Conservation (phyloP, 305 asterid genomes). For the Solanum hybrid region DNA sequence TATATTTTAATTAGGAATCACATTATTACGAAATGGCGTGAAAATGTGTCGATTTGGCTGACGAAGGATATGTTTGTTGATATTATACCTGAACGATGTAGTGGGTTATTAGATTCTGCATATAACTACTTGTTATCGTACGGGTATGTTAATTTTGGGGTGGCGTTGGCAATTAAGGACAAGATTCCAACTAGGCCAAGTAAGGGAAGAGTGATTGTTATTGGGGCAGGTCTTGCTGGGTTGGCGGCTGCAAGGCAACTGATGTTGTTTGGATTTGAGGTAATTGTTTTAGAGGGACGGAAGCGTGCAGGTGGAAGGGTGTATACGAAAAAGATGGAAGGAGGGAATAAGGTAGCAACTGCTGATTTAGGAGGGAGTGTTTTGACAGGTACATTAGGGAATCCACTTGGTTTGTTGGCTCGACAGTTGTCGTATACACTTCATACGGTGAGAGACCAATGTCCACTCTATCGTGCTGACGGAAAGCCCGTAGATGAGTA, state of each 20-base stretch:
- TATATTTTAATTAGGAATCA: background rate
- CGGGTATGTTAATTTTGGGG: constrained; percentile 83
- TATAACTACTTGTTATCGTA: constrained; percentile 52
- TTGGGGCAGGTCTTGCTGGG: constrained; percentile 83
- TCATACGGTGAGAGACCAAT: constrained; percentile 80
- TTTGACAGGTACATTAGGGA: constrained; percentile 76
- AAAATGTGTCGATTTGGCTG: background rate
- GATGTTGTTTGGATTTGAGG: constrained; percentile 76
- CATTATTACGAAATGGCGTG: background rate
- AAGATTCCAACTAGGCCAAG: constrained; percentile 35
- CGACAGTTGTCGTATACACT: constrained; percentile 62
- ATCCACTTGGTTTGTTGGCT: constrained; percentile 86
- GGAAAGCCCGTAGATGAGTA: constrained; percentile 56
- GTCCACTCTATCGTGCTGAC: constrained; percentile 64
- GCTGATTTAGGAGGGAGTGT: constrained; percentile 93
- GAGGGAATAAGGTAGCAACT: constrained; percentile 39
- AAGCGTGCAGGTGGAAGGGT: constrained; percentile 91
- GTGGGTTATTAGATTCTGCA: background rate
- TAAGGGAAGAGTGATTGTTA: constrained; percentile 44
- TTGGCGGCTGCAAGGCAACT: constrained; percentile 91
- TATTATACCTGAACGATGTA: background rate
- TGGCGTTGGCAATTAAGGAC: constrained; percentile 57
- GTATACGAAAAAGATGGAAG: constrained; percentile 60
- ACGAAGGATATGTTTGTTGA: background rate
- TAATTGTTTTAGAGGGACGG: constrained; percentile 73